These are phyloP conservation scores for Capronia coronata DNA, from an alignment of 2,329 filamentous ascomycete species.

Conservation along the genomic window DNA sequence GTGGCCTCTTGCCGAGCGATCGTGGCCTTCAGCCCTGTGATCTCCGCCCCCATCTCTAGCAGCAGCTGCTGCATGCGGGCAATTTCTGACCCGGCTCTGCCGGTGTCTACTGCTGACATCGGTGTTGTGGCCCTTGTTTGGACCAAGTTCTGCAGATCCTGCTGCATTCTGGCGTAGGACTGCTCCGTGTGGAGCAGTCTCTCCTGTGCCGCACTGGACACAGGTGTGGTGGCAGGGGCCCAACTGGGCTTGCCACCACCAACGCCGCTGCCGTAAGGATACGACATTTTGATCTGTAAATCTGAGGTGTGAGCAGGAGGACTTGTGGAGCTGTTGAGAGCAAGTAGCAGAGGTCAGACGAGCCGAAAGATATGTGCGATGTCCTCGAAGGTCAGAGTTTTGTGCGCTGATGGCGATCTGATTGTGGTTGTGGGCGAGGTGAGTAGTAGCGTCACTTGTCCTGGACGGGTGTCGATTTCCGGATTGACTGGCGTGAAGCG, in stretches of 20 bases:
- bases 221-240: too few relatives aligned
- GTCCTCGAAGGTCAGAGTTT: too few relatives aligned
- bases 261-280: background rate
- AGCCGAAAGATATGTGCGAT: too few relatives aligned
- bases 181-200: constrained; percentile 10
- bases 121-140: constrained; percentile 15
- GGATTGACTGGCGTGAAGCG: background rate
- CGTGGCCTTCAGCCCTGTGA: constrained; percentile 4
- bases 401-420: background rate
- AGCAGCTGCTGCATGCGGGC: constrained; percentile 5
- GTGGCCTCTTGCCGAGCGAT: constrained; percentile 14
- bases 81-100: constrained; percentile 14
- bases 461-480: too few relatives aligned
- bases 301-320: background rate
- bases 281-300: constrained; percentile 6
- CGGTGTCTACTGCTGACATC: constrained; percentile 14
- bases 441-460: background rate
- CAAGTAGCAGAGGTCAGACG: background rate
- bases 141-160: constrained; percentile 15
- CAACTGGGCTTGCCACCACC: constrained; percentile 8
- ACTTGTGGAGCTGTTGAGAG: background rate
- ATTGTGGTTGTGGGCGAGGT: background rate
- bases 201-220: constrained; percentile 9
- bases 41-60: constrained; percentile 10
- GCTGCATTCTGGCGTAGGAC: constrained; percentile 13